These are phyloP conservation scores for Pluteus cervinus DNA, from an alignment of 768 basidiomycete species.

Conservation along the genomic window DNA sequence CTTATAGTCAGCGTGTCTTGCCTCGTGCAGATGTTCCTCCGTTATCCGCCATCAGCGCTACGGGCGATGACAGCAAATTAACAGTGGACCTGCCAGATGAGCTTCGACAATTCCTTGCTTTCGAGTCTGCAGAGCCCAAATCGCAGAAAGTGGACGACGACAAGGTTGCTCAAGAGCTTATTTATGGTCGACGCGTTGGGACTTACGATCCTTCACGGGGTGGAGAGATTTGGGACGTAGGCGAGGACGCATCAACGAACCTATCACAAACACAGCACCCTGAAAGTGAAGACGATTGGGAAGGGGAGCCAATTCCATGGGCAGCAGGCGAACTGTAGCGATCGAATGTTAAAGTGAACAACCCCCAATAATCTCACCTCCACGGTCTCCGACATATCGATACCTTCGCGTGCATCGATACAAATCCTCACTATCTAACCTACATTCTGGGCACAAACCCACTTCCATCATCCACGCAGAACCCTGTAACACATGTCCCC, in stretches of 20 bases:
- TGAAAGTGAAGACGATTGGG: slow-evolving; percentile 65
- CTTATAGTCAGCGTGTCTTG: slow-evolving; percentile 22
- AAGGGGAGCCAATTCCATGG: slow-evolving; percentile 80
- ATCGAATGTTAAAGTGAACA: no score
- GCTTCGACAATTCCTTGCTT: slow-evolving; percentile 56
- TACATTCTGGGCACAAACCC: no score
- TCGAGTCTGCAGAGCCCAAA: slow-evolving; percentile 42
- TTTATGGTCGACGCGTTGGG: slow-evolving; percentile 50
- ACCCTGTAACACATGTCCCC: no score
- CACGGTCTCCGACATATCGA: no score
- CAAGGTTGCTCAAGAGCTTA: slow-evolving; percentile 49
- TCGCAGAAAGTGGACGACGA: slow-evolving; percentile 39
- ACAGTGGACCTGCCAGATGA: slow-evolving; percentile 61
- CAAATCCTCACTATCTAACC: no score
- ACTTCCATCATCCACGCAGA: no score
- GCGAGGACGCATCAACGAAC: slow-evolving; percentile 44
- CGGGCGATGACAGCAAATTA: slow-evolving; percentile 30
- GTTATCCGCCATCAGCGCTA: slow-evolving; percentile 5
- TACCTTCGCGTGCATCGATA: no score
- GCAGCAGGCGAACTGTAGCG: slow-evolving; percentile 66
- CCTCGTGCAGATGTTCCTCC: slow-evolving; percentile 22
- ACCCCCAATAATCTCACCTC: no score
- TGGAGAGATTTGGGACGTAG: slow-evolving; percentile 72
- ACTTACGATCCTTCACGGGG: slow-evolving; percentile 61
- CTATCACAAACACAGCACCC: slow-evolving; percentile 15